These are phyloP conservation scores for Sarocladiaceae sp. DNA, from an alignment of 2,329 filamentous ascomycete genomes.

Conservation along the genomic window DNA sequence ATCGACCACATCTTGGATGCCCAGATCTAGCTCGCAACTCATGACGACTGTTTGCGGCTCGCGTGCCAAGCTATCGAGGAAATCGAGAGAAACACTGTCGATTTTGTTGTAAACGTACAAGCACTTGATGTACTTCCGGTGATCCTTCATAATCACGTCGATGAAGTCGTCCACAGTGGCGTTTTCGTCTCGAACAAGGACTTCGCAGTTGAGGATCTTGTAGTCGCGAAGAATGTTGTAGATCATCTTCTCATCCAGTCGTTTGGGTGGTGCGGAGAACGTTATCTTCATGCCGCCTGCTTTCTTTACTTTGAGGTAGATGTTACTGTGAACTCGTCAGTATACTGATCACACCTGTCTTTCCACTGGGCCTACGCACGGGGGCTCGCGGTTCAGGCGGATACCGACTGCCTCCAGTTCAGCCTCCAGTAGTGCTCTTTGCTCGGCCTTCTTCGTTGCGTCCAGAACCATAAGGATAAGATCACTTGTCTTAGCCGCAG, in stretches of 20 bases:
- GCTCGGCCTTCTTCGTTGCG: conserved; percentile 92
- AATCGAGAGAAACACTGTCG: conserved; percentile 87
- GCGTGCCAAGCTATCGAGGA: conserved; percentile 83
- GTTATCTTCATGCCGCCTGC: conserved; percentile 98
- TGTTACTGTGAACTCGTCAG: conserved; percentile 56
- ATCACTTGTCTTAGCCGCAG: conserved; percentile 96
- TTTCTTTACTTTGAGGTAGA: conserved; percentile 94
- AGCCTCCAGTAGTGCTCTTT: conserved; percentile 80
- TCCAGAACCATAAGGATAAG: conserved; percentile 95
- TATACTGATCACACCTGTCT: neutral
- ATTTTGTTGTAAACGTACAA: conserved; percentile 99
- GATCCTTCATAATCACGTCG: conserved; percentile 98
- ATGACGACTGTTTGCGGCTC: conserved; percentile 95
- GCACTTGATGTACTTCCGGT: conserved; percentile 91
- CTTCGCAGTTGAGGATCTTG: conserved; percentile 97
- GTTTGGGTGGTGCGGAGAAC: conserved; percentile 82
- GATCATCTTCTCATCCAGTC: conserved; percentile 94
- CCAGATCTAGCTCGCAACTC: conserved; percentile 93
- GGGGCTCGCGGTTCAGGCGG: conserved; percentile 81
- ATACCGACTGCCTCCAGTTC: conserved; percentile 96
- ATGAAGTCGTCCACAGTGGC: conserved; percentile 97
- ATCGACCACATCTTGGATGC: conserved; percentile 88
- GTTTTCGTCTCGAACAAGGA: conserved; percentile 89
- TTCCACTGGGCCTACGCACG: conserved; percentile 56
- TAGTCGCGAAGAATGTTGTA: conserved; percentile 97